Percentiles rank a stretch among this genome's conserved stretches.
Conservation (phyloP, 148 eudicot genomes). For the Cornus florida region DNA sequence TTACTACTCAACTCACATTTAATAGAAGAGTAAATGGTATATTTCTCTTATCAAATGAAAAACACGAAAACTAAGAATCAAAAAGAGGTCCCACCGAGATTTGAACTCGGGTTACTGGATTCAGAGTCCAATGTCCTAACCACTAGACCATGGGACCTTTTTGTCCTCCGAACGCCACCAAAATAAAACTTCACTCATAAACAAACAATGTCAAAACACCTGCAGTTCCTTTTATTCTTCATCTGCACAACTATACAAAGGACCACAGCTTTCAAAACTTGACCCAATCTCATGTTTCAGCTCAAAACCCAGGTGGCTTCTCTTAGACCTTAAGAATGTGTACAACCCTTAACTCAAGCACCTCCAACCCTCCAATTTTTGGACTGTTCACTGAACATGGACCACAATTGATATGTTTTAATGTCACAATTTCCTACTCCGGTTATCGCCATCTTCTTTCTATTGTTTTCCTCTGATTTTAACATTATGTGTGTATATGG, state of each 20-base stretch:
- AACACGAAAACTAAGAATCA: too few relatives aligned
- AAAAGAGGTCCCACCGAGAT: too few relatives aligned
- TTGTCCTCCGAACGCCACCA: neutral
- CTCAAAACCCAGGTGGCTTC: conserved; percentile 20
- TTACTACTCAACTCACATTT: too few relatives aligned
- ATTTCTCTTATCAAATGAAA: too few relatives aligned
- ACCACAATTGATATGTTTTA: conserved; percentile 45
- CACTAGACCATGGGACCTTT: conserved; percentile 17
- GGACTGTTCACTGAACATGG: conserved; percentile 52
- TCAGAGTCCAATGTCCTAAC: conserved; percentile 23
- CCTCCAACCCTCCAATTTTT: conserved; percentile 60
- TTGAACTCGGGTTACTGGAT: conserved; percentile 13
- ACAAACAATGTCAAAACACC: too few relatives aligned
- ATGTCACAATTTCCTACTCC: conserved; percentile 63
- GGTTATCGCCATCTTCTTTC: conserved; percentile 66
- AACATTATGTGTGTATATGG: conserved; percentile 35
- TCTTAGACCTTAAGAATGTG: conserved; percentile 86
- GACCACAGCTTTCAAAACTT: conserved; percentile 7
- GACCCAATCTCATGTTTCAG: conserved; percentile 12
- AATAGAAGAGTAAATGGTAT: too few relatives aligned
- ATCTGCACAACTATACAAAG: too few relatives aligned
- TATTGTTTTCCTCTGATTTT: conserved; percentile 70
- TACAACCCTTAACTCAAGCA: conserved; percentile 59
- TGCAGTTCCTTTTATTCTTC: too few relatives aligned
- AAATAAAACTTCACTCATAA: too few relatives aligned